Base-by-base conservation (phyloP, 2,329 filamentous ascomycete genomes). In the Alternaria ventricosa region DNA sequence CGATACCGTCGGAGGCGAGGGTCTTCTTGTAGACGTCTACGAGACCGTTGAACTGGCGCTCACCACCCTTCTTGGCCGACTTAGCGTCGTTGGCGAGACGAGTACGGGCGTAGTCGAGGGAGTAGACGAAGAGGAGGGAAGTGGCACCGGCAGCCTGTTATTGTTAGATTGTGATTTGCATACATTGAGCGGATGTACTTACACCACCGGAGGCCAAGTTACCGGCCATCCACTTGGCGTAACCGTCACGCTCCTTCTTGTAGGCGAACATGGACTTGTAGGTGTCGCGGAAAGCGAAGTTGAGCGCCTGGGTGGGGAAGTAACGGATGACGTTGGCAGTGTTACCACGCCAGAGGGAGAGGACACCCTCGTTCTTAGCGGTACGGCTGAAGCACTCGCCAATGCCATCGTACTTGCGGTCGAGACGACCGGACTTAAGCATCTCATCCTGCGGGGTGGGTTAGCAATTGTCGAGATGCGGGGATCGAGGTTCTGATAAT, bases 321-420 rank as follows among this genome's bases (percentile, higher is more conserved):
- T 99, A 99, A 92, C 96, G 96, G 90, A 99, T 97, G 86, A 99
- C 96, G 92, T 99, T 99, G 93, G 96, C 96, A 84, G 96, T 99
- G 93, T 99, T 99, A 87, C 96, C 96, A 90, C 96, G 91, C 96
- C 96, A 99, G 80, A 99, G 89, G 74, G 95, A 90, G 85, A 96
- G 90, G 79, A 96, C 86, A 92, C 96, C 96, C 89, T 99, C 96
- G 74, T 92, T 88, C 80, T 90, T 90, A 73, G 88, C 89, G 82
- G 96, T 98, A 84, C 96, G 93, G 80, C 87, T 87, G 92, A 99
- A 99, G 89, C 96, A 98, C 84, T 99, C 96, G 67, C 71, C 81
- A 83, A 99, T 98, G 84, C 96, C 96, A 80, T 87, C 86, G 90
- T 97, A 99, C 87, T 95, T 96, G 86, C 91, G 91, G 89, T 96